phyloP scores from a whole-genome alignment of 306 rosid genomes.

The Macrotyloma uniflorum region DNA sequence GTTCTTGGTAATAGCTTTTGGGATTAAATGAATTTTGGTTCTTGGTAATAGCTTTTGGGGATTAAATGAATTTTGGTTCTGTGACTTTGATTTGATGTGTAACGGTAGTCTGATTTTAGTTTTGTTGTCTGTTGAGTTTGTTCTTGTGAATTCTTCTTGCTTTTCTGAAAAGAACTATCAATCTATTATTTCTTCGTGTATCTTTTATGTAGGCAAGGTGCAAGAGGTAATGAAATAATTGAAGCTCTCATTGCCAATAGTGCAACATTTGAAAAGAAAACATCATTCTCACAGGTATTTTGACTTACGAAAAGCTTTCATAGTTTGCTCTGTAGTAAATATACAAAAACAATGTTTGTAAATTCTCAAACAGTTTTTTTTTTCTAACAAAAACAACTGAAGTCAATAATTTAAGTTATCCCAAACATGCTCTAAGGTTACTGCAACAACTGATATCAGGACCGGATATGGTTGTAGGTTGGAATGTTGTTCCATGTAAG shows the following conservation, averaged over 20 bases:
- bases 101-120: not conserved
- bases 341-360: not conserved
- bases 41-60: not conserved
- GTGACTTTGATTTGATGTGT: not conserved
- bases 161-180: not conserved
- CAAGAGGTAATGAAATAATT: conserved; percentile 84
- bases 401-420: too few species aligned
- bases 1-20: not conserved
- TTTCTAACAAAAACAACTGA: too few species aligned
- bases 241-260: conserved; percentile 94
- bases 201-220: conserved; percentile 73
- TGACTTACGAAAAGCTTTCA: conserved; percentile 2
- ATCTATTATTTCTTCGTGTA: not conserved
- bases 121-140: too few species aligned
- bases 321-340: conserved; percentile 24
- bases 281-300: conserved; percentile 87
- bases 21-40: not conserved
- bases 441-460: not conserved
- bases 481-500: not conserved
- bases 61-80: not conserved
- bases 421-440: not conserved
- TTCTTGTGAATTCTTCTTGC: not conserved
- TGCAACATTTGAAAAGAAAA: conserved; percentile 88
- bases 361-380: too few species aligned
- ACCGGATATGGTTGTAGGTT: not conserved